Conservation (phyloP, 441 rosid genomes). For the Croton laevigatus region DNA sequence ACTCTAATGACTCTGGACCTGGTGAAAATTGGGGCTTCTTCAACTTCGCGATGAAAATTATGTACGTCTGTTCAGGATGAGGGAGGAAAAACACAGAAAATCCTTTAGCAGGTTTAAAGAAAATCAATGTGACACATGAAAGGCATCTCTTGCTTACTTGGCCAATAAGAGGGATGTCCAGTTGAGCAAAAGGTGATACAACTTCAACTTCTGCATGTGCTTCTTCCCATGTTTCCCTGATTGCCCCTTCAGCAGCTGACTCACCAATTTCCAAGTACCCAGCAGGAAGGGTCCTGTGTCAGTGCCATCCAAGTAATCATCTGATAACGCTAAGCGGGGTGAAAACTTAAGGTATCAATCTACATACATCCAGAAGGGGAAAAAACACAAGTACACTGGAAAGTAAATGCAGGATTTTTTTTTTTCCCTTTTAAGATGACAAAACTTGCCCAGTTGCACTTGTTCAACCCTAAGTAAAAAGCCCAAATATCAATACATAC, state of each 20-base stretch:
- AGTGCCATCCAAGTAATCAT: slow-evolving; percentile 26
- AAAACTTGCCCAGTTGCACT: neutral
- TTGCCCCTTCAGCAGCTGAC: slow-evolving; percentile 93
- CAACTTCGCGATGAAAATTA: slow-evolving; percentile 86
- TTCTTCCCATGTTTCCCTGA: slow-evolving; percentile 96
- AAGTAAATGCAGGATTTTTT: slow-evolving; percentile 13
- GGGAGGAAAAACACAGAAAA: slow-evolving; percentile 12
- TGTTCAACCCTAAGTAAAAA: neutral
- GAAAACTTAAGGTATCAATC: neutral
- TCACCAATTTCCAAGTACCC: slow-evolving; percentile 97
- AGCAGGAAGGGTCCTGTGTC: slow-evolving; percentile 89
- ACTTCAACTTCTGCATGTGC: slow-evolving; percentile 90
- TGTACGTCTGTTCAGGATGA: slow-evolving; percentile 62
- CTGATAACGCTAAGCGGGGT: neutral
- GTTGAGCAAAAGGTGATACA: slow-evolving; percentile 80
- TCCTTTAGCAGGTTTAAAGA: slow-evolving; percentile 13
- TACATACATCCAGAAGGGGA: neutral
- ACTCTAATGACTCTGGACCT: slow-evolving; percentile 91
- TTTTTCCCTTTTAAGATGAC: neutral
- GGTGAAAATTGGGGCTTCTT: slow-evolving; percentile 75
- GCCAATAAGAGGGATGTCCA: slow-evolving; percentile 92
- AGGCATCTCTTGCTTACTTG: slow-evolving; percentile 47
- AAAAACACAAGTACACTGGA: slow-evolving; percentile 10
- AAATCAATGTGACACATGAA: slow-evolving; percentile 12
- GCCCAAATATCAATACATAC: slow-evolving; percentile 33